phyloP scores from a whole-genome alignment of 371 early-diverging fungal species.

The Caulochytrium protostelioides region DNA sequence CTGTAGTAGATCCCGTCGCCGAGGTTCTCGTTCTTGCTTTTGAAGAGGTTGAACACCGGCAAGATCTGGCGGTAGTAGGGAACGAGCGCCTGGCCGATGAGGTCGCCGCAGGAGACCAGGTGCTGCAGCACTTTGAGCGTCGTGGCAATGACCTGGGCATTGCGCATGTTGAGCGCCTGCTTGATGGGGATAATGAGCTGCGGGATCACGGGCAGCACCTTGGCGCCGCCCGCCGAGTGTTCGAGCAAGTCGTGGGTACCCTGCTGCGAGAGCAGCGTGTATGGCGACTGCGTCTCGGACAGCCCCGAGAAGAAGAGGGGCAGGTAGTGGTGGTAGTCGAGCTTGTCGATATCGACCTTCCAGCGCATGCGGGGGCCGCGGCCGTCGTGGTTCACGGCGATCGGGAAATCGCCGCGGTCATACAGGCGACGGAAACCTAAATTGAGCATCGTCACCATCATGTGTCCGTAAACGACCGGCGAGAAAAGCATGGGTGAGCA shows the following conservation, averaged over 20 bases:
- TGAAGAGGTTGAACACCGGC: conserved; percentile 34
- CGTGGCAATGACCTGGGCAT: conserved; percentile 30
- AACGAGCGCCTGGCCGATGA: conserved; percentile 36
- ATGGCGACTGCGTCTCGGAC: conserved; percentile 36
- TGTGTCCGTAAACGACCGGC: too few species aligned
- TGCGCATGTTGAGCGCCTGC: conserved; percentile 33
- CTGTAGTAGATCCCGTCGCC: conserved; percentile 37
- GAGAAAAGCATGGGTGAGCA: too few species aligned
- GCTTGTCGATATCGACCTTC: conserved; percentile 39
- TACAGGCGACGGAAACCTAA: conserved; percentile 28
- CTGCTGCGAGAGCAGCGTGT: conserved; percentile 31
- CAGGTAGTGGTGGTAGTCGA: conserved; percentile 37
- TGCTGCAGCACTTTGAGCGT: conserved; percentile 34
- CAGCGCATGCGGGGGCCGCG: conserved; percentile 36
- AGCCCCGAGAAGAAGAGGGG: conserved; percentile 35
- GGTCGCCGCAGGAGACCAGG: conserved; percentile 32
- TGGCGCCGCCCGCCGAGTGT: conserved; percentile 31
- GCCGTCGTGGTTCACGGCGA: conserved; percentile 31
- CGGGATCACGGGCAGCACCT: conserved; percentile 32
- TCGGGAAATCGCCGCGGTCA: conserved; percentile 34
- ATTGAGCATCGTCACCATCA: background rate
- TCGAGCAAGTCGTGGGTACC: conserved; percentile 34
- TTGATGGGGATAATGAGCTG: conserved; percentile 38
- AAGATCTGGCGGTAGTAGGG: conserved; percentile 36
- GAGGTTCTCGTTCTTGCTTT: conserved; percentile 36